A percentile compares a stretch with the other conserved stretches of the same genome.
These are phyloP conservation scores for Silene coronaria DNA, from an alignment of 179 eudicot species.

Conservation along the genomic window DNA sequence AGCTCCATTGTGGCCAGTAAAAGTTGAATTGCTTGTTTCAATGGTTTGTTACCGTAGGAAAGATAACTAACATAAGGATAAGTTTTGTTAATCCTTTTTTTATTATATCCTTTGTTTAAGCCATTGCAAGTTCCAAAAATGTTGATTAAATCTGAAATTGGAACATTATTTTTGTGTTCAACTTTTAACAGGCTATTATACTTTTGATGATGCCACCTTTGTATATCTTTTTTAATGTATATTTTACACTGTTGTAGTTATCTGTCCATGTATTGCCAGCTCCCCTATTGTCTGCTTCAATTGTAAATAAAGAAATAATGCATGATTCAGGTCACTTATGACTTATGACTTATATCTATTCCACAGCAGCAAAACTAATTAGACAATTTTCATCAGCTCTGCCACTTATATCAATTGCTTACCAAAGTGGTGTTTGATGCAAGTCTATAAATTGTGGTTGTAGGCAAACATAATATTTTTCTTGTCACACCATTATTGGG, in stretches of 20 bases:
- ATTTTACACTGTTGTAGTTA: neutral
- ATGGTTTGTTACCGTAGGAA: neutral
- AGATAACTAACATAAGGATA: neutral
- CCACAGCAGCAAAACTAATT: neutral
- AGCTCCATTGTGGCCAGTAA: neutral
- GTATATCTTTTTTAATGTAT: neutral
- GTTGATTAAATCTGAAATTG: neutral
- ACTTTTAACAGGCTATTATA: neutral
- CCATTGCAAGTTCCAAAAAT: conserved; percentile 4
- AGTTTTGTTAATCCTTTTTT: neutral
- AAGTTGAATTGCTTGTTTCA: neutral
- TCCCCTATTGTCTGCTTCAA: neutral
- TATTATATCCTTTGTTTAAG: neutral
- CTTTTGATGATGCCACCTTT: neutral
- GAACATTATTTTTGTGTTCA: neutral
- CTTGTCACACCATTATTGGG: conserved; percentile 67
- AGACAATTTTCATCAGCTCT: neutral
- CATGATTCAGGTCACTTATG: neutral
- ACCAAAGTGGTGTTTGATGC: conserved; percentile 6
- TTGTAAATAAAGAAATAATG: neutral
- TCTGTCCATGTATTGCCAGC: neutral
- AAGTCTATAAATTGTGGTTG: conserved; percentile 13
- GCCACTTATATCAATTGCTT: conserved; percentile 5
- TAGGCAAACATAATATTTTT: conserved; percentile 47
- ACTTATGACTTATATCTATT: neutral